phyloP scores from a whole-genome alignment of 2,329 filamentous ascomycete species.

The Pezicula rhizophila region DNA sequence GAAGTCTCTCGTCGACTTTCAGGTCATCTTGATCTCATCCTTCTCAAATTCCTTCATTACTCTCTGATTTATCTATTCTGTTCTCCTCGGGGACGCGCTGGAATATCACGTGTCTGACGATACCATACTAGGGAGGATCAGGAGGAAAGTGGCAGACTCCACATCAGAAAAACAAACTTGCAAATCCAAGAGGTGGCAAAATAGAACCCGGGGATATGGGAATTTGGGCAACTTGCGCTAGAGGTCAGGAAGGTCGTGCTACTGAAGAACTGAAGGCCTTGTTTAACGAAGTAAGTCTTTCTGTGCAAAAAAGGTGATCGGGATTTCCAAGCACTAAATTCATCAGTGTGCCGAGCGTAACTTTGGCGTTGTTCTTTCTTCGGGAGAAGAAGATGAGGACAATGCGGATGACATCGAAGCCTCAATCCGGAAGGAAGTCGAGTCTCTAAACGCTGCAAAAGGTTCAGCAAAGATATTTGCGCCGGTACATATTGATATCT shows the following conservation, averaged over 20 bases:
- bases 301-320: constrained; percentile 5
- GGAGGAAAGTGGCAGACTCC: constrained; percentile 56
- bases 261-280: constrained; percentile 60
- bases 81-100: too few species aligned
- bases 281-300: constrained; percentile 54
- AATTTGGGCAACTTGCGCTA: constrained; percentile 73
- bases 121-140: constrained; percentile 36
- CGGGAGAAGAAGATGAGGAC: constrained; percentile 34
- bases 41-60: too few species aligned
- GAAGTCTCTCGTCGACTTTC: too few species aligned
- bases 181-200: constrained; percentile 35
- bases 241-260: constrained; percentile 65
- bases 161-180: constrained; percentile 47
- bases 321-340: constrained; percentile 1
- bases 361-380: constrained; percentile 39
- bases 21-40: too few species aligned
- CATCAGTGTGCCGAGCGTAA: constrained; percentile 60
- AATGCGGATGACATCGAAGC: constrained; percentile 63
- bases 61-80: too few species aligned
- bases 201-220: constrained; percentile 66
- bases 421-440: constrained; percentile 67
- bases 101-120: too few species aligned
- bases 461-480: constrained; percentile 41
- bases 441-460: constrained; percentile 45
- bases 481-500: constrained; percentile 48